Evolutionary conservation across 2,329 filamentous ascomycete species (phyloP).

Genomic region (Chlorencoelia australis): DNA sequence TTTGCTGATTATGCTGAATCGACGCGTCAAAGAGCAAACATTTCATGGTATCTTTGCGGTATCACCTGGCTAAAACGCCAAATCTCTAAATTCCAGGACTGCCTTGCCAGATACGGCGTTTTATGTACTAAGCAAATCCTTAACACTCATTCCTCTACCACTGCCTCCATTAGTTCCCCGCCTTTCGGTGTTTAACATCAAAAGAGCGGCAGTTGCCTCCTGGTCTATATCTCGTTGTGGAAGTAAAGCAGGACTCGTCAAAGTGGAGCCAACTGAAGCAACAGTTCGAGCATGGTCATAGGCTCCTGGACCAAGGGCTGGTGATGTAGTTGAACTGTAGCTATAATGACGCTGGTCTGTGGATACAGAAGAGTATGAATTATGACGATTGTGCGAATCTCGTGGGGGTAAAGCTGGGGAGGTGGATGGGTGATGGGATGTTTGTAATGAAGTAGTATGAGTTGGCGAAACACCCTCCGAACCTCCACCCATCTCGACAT

Average conservation of each 20-base stretch:
- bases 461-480: conserved; percentile 40
- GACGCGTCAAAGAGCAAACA: no score
- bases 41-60: no score
- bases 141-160: conserved; percentile 43
- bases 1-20: no score
- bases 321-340: conserved; percentile 44
- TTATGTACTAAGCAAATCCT: conserved; percentile 42
- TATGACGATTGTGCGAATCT: conserved; percentile 36
- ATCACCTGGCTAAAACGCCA: background rate
- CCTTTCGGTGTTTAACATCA: conserved; percentile 80
- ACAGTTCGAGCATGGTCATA: conserved; percentile 34
- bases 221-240: conserved; percentile 47
- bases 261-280: conserved; percentile 34
- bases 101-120: no score
- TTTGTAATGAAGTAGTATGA: conserved; percentile 27
- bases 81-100: background rate
- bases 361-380: conserved; percentile 43
- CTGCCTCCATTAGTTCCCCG: conserved; percentile 24
- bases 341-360: conserved; percentile 40
- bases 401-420: conserved; percentile 42
- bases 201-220: conserved; percentile 68
- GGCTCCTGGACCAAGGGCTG: conserved; percentile 43
- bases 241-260: conserved; percentile 48
- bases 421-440: conserved; percentile 34
- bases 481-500: conserved; percentile 52